phyloP scores from a whole-genome alignment of 768 basidiomycete genomes.

The Russula foetens region DNA sequence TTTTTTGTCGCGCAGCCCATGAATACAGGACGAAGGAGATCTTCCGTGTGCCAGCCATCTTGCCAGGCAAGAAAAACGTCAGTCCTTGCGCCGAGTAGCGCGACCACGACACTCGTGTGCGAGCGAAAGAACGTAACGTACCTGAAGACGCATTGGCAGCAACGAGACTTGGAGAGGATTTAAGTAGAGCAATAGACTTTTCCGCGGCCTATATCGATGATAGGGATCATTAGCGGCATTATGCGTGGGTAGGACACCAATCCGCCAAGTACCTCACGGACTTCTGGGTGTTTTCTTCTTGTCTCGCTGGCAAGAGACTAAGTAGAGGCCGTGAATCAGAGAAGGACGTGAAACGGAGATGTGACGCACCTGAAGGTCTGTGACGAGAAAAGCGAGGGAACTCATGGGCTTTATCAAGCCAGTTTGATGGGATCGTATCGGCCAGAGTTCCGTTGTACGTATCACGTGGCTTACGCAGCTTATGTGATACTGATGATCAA shows the following conservation, averaged over 20 bases:
- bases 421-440: too few relatives aligned
- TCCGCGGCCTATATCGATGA: conserved; percentile 58
- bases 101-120: too few relatives aligned
- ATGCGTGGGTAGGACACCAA: not conserved
- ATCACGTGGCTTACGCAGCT: too few relatives aligned
- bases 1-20: conserved; percentile 93
- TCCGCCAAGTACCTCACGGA: conserved; percentile 65
- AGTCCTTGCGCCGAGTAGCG: not conserved
- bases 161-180: conserved; percentile 76
- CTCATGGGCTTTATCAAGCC: conserved; percentile 50
- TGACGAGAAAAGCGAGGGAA: conserved; percentile 61
- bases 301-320: conserved; percentile 87
- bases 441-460: too few relatives aligned
- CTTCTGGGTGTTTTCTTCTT: conserved; percentile 82
- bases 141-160: conserved; percentile 66
- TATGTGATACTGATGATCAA: too few relatives aligned
- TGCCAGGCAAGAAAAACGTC: not conserved
- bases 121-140: conserved; percentile 22
- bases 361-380: conserved; percentile 55
- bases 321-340: not conserved
- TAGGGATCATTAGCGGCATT: not conserved
- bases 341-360: not conserved
- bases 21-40: conserved; percentile 79
- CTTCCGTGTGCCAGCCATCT: conserved; percentile 77
- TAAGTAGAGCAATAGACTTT: conserved; percentile 73